Evolutionary conservation across 2,329 filamentous ascomycete genomes (phyloP), one percentile per base, ranked within the genome.

Genomic region (Myriosclerotinia duriaeana): DNA sequence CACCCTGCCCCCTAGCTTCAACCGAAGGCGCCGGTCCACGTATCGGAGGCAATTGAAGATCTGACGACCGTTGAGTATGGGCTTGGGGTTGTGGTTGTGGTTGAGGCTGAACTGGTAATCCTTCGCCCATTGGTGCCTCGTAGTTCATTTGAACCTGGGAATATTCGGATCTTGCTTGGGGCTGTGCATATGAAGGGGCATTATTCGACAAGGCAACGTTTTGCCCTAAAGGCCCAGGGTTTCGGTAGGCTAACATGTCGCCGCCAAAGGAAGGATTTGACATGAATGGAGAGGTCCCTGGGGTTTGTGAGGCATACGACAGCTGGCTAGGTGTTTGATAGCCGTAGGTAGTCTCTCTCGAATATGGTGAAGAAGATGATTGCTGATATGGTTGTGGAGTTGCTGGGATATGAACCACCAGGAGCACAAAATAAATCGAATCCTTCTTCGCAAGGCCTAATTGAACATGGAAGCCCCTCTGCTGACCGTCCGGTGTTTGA

Each of bases 351-450:
- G 74, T 67, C 2, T 75, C 74, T 44, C 73, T 70, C 12, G 72
- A 66, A 61, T 71, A 76, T 50, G 73, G 72, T 4, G 73, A 73
- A 50, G 72, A 67, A 0, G 69, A 68, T 17, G 72, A 64, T 40
- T 70, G 72, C 26, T 71, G 72, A 54, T 69, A 74, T 34, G 67
- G 12, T 61, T 72, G 72, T 50, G 72, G 73, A 36, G 71, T 71
- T 9, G 69, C 56, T 30, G 74, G 72, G 5, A 74, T 55, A 55
- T 73, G 66, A 34, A 76, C 61, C 14, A 72, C 36, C 20, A 88
- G 71, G 9, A 87, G 83, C 53, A 89, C 80, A 70, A 88, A 88
- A 74, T 86, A 89, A 67, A 87, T 85, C 50, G 85, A 86, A 5
- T 85, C 84, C 69, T 83, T 82, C 71, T 87, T 88, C 15, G 82